A percentile compares a stretch with the other conserved stretches of the same genome.
Evolutionary conservation across 192 early-diverging fungal species (phyloP).

Genomic region (Coemansia sp.): DNA sequence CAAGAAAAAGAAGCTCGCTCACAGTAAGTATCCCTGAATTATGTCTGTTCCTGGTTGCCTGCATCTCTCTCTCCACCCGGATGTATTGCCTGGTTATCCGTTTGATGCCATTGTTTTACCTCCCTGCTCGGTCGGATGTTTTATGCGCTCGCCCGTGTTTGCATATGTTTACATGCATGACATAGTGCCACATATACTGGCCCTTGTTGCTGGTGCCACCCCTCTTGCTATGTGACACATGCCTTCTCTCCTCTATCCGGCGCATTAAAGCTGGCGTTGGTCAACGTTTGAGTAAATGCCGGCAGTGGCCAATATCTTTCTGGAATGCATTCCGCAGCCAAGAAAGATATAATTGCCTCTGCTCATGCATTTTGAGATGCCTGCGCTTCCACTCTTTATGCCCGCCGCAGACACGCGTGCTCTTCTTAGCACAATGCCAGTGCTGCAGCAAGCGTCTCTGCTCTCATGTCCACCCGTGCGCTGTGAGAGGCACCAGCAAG

Average conservation of each 20-base stretch:
- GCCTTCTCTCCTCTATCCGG: background rate
- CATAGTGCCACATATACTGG: slow-evolving; percentile 1
- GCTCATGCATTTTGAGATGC: background rate
- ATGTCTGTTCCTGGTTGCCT: background rate
- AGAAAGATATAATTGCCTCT: background rate
- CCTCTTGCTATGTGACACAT: background rate
- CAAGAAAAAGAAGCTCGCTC: slow-evolving; percentile 57
- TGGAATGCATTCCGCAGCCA: slow-evolving; percentile 2
- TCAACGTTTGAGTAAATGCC: background rate
- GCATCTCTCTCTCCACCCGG: background rate
- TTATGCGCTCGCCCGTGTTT: background rate
- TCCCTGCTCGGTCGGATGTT: background rate
- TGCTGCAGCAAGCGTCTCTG: background rate
- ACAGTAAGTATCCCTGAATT: slow-evolving; percentile 42
- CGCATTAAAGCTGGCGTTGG: background rate
- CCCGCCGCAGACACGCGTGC: slow-evolving; percentile 4
- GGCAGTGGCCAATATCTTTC: background rate
- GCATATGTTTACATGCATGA: slow-evolving; percentile 3
- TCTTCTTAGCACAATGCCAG: background rate
- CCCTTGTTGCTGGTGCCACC: background rate
- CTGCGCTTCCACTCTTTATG: background rate
- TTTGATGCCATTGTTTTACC: background rate
- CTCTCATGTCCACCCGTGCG: slow-evolving; percentile 1
- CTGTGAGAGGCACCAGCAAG: background rate
- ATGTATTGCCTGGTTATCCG: slow-evolving; percentile 2